Base-by-base conservation (phyloP, 2,329 filamentous ascomycete genomes). In the Calonectria pteridis region DNA sequence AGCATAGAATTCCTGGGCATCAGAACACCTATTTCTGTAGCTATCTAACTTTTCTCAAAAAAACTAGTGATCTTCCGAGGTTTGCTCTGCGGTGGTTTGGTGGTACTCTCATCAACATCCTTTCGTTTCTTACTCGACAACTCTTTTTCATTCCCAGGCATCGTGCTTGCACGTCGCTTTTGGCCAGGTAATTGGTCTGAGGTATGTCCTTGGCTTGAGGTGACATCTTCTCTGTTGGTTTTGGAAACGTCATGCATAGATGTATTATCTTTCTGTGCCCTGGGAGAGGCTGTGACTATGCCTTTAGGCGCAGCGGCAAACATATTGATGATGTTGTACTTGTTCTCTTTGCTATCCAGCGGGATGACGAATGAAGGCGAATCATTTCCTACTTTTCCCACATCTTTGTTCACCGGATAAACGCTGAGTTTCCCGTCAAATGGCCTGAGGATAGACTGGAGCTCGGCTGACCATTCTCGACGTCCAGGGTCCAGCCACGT, bases 351-450 rank as follows among this genome's bases (percentile, higher is more conserved):
- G 84, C 94, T 97, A 79, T 94, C 90, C 40, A 98, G 86, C 0
- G 96, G 96, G 2, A 98, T 87, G 55, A 98, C 89, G 81, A 98
- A 98, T 0, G 89, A 90, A 0, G 95, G 92, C 26, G 94, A 97
- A 83, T 98, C 94, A 78, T 98, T 98, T 7, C 96, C 96, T 0
- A 98, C 96, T 85, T 98, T 98, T 0, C 96, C 96, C 0, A 98
- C 96, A 5, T 97, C 96, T 82, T 95, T 94, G 79, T 89, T 92
- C 2, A 99, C 97, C 0, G 94, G 92, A 82, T 98, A 98, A 67
- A 94, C 92, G 69, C 97, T 95, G 11, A 99, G 86, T 69, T 94
- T 93, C 6, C 94, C 94, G 6, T 91, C 85, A 77, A 92, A 98
- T 0, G 97, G 96, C 81, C 91, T 93, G n/a, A 98, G 86, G 0